Percentiles rank a stretch among this genome's conserved stretches.
These are phyloP conservation scores for Solanum ossicruentum DNA, from an alignment of 257 asterid genomes.

Conservation along the genomic window DNA sequence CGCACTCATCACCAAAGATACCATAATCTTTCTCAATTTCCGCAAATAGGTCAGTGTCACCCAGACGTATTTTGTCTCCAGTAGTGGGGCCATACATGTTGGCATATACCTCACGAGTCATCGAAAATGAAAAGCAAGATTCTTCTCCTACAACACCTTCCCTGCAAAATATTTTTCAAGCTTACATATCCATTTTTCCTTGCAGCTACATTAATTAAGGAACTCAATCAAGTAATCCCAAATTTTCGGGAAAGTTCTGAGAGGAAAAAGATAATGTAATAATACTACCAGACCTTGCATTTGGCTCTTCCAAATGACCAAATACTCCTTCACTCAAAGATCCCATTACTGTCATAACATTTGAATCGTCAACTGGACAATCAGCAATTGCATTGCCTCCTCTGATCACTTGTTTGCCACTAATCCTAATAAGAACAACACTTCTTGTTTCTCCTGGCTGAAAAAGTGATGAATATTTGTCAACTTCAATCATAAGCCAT, in stretches of 20 bases:
- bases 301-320: conserved; percentile 45
- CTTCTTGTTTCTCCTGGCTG: conserved; percentile 98
- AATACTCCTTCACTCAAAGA: conserved; percentile 34
- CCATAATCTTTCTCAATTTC: conserved; percentile 72
- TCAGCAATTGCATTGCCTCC: conserved; percentile 85
- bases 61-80: conserved; percentile 86
- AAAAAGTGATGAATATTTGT: neutral
- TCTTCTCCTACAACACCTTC: conserved; percentile 50
- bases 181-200: neutral
- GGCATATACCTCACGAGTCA: conserved; percentile 68
- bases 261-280: neutral
- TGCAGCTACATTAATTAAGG: neutral
- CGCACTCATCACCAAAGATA: conserved; percentile 83
- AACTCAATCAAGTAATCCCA: neutral
- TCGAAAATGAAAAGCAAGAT: conserved; percentile 36
- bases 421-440: conserved; percentile 71
- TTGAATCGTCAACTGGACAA: conserved; percentile 40
- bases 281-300: conserved; percentile 34
- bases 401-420: conserved; percentile 62
- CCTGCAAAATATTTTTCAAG: conserved; percentile 33
- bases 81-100: conserved; percentile 88
- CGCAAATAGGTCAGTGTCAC: conserved; percentile 82
- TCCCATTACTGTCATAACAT: conserved; percentile 31
- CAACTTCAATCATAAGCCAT: neutral
- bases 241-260: neutral